phyloP scores from a whole-genome alignment of 2,329 filamentous ascomycete genomes.

The Colletotrichum godetiae region DNA sequence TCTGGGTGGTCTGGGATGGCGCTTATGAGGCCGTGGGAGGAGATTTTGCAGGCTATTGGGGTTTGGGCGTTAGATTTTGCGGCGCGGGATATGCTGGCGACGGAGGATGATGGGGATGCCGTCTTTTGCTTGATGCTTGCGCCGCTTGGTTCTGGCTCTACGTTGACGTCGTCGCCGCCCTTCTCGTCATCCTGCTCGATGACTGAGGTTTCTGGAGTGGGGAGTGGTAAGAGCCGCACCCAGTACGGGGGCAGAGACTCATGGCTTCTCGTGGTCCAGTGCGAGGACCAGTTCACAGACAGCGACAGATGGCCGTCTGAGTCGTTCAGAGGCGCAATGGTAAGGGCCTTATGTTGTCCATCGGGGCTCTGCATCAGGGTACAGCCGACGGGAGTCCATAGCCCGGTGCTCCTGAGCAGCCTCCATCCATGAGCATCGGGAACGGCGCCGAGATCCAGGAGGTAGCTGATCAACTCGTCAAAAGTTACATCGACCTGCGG shows the following conservation, averaged over 20 bases:
- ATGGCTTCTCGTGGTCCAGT: slow-evolving; percentile 64
- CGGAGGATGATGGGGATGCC: slow-evolving; percentile 40
- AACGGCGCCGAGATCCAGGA: slow-evolving; percentile 72
- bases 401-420: slow-evolving; percentile 64
- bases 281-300: slow-evolving; percentile 64
- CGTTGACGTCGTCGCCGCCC: neutral
- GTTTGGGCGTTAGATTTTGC: slow-evolving; percentile 40
- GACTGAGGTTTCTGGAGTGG: neutral
- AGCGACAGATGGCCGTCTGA: slow-evolving; percentile 71
- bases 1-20: slow-evolving; percentile 52
- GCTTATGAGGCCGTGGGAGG: slow-evolving; percentile 56
- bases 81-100: slow-evolving; percentile 50
- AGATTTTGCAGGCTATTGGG: slow-evolving; percentile 61
- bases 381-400: slow-evolving; percentile 72
- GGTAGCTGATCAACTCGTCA: slow-evolving; percentile 69
- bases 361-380: slow-evolving; percentile 65
- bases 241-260: slow-evolving; percentile 69
- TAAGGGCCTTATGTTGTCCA: slow-evolving; percentile 59
- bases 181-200: slow-evolving; percentile 20
- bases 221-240: slow-evolving; percentile 58
- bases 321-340: slow-evolving; percentile 66
- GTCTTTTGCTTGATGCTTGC: slow-evolving; percentile 5
- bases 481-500: slow-evolving; percentile 66
- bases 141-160: neutral
- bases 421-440: slow-evolving; percentile 70